Percentiles rank a stretch among this genome's conserved stretches.
Evolutionary conservation across 257 asterid species (phyloP).

Genomic region (Coffea canephora): DNA sequence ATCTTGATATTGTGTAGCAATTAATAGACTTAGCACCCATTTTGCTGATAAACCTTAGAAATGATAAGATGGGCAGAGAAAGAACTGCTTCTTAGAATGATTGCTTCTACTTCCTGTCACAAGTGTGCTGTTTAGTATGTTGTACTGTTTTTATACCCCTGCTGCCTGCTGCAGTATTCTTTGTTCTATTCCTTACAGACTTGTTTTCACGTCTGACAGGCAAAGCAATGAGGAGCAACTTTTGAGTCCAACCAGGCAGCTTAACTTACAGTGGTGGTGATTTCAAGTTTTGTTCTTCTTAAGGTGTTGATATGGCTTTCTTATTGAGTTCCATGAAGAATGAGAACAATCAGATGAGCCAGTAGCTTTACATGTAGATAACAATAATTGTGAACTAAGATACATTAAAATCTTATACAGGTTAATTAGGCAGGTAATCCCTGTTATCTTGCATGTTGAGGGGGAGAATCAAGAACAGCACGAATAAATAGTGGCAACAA

Average conservation of each 20-base stretch:
- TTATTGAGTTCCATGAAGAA: conserved; percentile 10
- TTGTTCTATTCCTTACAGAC: background rate
- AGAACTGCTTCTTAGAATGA: background rate
- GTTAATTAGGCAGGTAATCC: conserved; percentile 23
- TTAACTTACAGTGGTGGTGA: conserved; percentile 8
- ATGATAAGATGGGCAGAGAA: background rate
- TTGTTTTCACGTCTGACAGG: conserved; percentile 31
- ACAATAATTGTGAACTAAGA: conserved; percentile 34
- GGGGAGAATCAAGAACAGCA: conserved; percentile 27
- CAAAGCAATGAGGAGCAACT: conserved; percentile 44
- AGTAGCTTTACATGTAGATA: conserved; percentile 48
- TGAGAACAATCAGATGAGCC: conserved; percentile 20
- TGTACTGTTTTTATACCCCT: background rate
- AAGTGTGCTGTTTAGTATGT: background rate
- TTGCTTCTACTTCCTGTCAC: background rate
- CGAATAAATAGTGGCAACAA: conserved; percentile 24
- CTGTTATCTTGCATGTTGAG: conserved; percentile 12
- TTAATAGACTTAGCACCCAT: background rate
- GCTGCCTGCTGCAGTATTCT: background rate
- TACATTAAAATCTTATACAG: conserved; percentile 17
- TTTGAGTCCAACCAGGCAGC: conserved; percentile 19
- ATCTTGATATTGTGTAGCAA: background rate
- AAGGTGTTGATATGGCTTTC: conserved; percentile 11
- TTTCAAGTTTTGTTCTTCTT: conserved; percentile 25
- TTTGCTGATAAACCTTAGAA: background rate